A percentile compares a stretch with the other conserved stretches of the same genome.
phyloP scores from a whole-genome alignment of 257 asterid genomes.

The Rauvolfia tetraphylla region DNA sequence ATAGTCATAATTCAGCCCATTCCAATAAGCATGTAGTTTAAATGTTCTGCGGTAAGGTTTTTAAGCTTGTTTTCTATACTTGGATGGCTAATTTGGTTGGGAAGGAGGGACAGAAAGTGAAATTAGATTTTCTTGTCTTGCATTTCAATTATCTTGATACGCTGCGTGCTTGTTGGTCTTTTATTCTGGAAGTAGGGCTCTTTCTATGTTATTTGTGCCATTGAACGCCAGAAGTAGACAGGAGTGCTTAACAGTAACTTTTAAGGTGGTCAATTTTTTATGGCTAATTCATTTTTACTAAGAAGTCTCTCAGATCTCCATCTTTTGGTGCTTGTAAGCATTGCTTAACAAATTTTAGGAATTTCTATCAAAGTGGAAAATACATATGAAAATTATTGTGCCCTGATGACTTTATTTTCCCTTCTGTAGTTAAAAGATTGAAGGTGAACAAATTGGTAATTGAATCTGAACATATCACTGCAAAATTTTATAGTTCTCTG shows the following conservation, averaged over 20 bases:
- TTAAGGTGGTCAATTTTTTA: neutral
- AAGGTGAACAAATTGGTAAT: neutral
- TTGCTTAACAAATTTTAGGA: neutral
- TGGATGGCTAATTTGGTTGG: neutral
- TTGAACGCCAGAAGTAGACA: neutral
- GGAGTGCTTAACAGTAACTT: neutral
- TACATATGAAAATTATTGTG: neutral
- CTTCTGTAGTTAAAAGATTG: neutral
- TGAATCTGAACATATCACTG: neutral
- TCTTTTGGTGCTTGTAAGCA: neutral
- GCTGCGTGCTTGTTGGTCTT: neutral
- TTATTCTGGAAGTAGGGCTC: neutral
- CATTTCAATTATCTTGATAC: neutral
- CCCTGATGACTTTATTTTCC: neutral
- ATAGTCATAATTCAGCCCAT: neutral
- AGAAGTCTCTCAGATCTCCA: neutral
- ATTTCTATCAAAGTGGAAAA: neutral
- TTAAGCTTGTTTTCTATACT: neutral
- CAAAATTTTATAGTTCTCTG: neutral
- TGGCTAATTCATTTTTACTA: neutral
- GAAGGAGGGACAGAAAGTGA: neutral
- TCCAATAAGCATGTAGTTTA: neutral
- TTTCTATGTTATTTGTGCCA: neutral
- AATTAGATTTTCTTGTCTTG: neutral
- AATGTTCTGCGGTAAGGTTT: neutral